A percentile compares a stretch with the other conserved stretches of the same genome.
phyloP scores from a whole-genome alignment of 495 filamentous ascomycete genomes.

The Xylaria palmicola region DNA sequence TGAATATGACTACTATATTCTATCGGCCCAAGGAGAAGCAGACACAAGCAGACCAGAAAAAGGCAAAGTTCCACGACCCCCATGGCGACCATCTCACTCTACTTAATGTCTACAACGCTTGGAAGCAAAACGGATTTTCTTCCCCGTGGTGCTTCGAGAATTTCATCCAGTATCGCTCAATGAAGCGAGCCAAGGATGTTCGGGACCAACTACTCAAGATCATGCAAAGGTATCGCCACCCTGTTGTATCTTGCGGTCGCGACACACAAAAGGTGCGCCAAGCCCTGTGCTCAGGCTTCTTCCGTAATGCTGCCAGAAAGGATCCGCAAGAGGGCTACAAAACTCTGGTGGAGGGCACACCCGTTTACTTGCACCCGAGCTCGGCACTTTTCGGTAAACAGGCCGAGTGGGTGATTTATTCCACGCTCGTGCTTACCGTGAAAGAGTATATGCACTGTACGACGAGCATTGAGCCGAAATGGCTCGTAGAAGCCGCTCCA shows the following conservation, averaged over 20 bases:
- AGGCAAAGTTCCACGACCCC: slow-evolving; percentile 94
- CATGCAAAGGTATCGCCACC: slow-evolving; percentile 83
- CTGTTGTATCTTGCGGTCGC: slow-evolving; percentile 76
- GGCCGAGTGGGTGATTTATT: slow-evolving; percentile 93
- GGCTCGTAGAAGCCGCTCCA: slow-evolving; percentile 86
- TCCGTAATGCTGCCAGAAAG: slow-evolving; percentile 91
- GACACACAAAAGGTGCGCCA: slow-evolving; percentile 88
- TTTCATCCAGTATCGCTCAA: slow-evolving; percentile 88
- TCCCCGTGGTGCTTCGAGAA: slow-evolving; percentile 97
- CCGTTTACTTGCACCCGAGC: slow-evolving; percentile 89
- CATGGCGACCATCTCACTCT: slow-evolving; percentile 92
- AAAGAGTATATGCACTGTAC: slow-evolving; percentile 98
- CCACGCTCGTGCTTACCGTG: slow-evolving; percentile 82
- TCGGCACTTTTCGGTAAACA: slow-evolving; percentile 93
- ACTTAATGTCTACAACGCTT: slow-evolving; percentile 93
- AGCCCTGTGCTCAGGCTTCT: slow-evolving; percentile 90
- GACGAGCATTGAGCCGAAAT: slow-evolving; percentile 89
- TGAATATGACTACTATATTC: slow-evolving; percentile 80
- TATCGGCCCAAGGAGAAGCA: slow-evolving; percentile 97
- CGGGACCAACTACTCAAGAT: slow-evolving; percentile 89
- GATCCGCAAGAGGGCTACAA: slow-evolving; percentile 97
- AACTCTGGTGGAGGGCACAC: slow-evolving; percentile 91
- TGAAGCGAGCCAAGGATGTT: slow-evolving; percentile 88
- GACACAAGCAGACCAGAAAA: slow-evolving; percentile 93
- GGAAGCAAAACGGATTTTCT: slow-evolving; percentile 78